Conservation (phyloP, 345 rosid genomes). For the Aquilaria yunnanensis region DNA sequence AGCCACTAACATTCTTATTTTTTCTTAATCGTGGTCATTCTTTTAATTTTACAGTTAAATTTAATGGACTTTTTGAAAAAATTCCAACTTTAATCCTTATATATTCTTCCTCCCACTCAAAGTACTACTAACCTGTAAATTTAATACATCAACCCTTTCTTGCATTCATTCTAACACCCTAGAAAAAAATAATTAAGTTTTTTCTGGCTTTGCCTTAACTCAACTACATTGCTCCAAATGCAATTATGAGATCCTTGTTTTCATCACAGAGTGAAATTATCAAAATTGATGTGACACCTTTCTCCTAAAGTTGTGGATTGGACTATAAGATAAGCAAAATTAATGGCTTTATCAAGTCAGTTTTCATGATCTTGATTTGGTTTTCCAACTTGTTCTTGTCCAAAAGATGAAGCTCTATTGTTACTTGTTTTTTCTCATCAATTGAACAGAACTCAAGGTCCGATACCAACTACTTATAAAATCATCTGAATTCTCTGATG, state of each 20-base stretch:
- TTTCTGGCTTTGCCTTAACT: too few relatives aligned
- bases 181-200: too few relatives aligned
- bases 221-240: conserved; percentile 46
- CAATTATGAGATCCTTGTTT: conserved; percentile 65
- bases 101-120: too few relatives aligned
- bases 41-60: too few relatives aligned
- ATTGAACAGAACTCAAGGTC: conserved; percentile 67
- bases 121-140: too few relatives aligned
- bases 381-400: conserved; percentile 86
- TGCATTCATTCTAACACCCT: too few relatives aligned
- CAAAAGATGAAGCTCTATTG: conserved; percentile 84
- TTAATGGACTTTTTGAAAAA: too few relatives aligned
- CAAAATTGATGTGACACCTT: conserved; percentile 82
- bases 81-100: too few relatives aligned
- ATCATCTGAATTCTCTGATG: conserved; percentile 61
- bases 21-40: too few relatives aligned
- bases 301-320: conserved; percentile 77
- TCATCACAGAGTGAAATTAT: conserved; percentile 94
- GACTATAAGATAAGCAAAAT: conserved; percentile 54
- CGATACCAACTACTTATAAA: conserved; percentile 60
- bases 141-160: too few relatives aligned
- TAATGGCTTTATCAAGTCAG: conserved; percentile 80
- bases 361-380: conserved; percentile 69
- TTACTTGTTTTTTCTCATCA: conserved; percentile 86
- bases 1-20: too few relatives aligned